These are phyloP conservation scores for Xylaria telfairii DNA, from an alignment of 495 filamentous ascomycete genomes.

Conservation along the genomic window DNA sequence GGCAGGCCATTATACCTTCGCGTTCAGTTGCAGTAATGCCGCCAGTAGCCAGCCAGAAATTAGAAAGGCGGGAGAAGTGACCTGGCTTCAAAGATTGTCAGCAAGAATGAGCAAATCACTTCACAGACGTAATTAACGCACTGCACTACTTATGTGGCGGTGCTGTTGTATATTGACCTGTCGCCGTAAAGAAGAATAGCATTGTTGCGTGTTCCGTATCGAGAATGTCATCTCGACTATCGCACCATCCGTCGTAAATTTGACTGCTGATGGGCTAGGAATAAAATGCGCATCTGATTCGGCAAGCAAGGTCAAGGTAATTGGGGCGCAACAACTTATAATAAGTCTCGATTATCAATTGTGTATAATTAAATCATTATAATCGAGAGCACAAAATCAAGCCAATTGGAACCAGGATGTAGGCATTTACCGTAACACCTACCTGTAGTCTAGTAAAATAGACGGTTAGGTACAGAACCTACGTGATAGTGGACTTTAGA, in stretches of 20 bases:
- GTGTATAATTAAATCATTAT: not conserved
- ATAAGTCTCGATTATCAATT: not conserved
- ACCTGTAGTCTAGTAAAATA: too few relatives aligned
- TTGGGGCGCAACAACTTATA: too few relatives aligned
- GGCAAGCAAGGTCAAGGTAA: not conserved
- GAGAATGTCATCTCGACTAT: conserved; percentile 31
- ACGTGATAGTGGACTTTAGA: not conserved
- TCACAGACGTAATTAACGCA: conserved; percentile 17
- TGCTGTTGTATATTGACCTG: not conserved
- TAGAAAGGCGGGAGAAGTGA: conserved; percentile 62
- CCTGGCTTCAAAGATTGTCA: not conserved
- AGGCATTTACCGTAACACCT: too few relatives aligned
- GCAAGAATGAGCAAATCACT: not conserved
- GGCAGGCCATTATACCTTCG: conserved; percentile 47
- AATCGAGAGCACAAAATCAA: not conserved
- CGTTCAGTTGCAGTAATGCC: conserved; percentile 66
- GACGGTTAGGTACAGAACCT: too few relatives aligned
- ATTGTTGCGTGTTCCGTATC: conserved; percentile 26
- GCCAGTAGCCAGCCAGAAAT: conserved; percentile 78
- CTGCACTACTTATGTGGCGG: conserved; percentile 19
- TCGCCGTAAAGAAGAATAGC: conserved; percentile 12
- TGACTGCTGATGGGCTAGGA: not conserved
- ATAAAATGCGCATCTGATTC: not conserved
- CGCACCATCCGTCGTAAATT: conserved; percentile 19
- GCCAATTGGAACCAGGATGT: not conserved